These are phyloP conservation scores for Leccinum fallax DNA, from an alignment of 1,284 basidiomycete species.

Conservation along the genomic window DNA sequence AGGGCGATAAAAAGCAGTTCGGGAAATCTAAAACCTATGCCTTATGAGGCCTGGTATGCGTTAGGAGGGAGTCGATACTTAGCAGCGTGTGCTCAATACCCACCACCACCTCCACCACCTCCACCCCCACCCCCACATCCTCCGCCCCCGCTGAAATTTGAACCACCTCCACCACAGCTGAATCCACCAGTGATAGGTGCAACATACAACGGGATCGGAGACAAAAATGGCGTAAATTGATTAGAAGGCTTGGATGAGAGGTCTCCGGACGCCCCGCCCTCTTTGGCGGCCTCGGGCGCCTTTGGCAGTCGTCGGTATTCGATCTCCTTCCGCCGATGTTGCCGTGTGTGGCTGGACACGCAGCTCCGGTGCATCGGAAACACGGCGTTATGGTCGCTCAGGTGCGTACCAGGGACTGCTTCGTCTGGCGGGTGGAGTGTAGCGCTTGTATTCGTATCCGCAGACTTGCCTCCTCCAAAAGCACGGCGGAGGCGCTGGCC, in stretches of 20 bases:
- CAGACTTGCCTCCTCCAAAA: background rate
- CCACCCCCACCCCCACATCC: background rate
- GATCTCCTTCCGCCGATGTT: background rate
- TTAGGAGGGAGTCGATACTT: too few relatives aligned
- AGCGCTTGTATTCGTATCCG: background rate
- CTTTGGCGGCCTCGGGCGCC: background rate
- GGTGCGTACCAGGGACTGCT: constrained; percentile 42
- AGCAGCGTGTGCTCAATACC: too few relatives aligned
- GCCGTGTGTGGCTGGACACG: constrained; percentile 17
- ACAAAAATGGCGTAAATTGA: constrained; percentile 25
- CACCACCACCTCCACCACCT: background rate
- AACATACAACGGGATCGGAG: constrained; percentile 38
- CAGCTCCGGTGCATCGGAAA: constrained; percentile 30
- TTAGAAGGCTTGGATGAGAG: background rate
- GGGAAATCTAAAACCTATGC: too few relatives aligned
- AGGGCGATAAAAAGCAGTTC: too few relatives aligned
- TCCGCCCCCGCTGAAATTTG: background rate
- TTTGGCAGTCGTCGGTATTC: constrained; percentile 20
- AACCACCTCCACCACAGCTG: background rate
- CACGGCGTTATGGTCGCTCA: constrained; percentile 50
- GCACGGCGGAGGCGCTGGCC: constrained; percentile 35
- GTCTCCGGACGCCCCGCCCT: background rate
- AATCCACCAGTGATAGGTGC: background rate
- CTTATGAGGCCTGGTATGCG: too few relatives aligned
- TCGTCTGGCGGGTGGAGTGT: constrained; percentile 24